Conservation (phyloP, 257 asterid species). For the Solanum etuberosum region DNA sequence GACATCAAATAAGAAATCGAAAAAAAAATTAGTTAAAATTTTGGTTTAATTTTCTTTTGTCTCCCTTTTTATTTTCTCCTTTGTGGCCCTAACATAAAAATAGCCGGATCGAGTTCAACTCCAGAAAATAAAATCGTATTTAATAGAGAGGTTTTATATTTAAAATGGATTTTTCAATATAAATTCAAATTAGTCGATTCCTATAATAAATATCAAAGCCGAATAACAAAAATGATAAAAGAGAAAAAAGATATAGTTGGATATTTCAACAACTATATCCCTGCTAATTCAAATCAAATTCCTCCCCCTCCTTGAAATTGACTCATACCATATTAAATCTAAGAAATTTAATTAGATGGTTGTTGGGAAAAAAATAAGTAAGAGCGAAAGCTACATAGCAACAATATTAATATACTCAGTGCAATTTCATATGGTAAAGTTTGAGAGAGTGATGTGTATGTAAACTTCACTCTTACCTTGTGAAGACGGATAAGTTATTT, state of each 20-base stretch:
- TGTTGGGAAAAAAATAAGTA: neutral
- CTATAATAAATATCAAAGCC: accelerated
- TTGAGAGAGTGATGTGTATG: neutral
- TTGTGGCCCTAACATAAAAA: too few relatives aligned
- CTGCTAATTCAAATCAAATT: neutral
- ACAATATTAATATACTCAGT: accelerated
- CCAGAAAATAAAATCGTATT: neutral
- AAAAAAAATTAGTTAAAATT: neutral
- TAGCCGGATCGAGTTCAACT: neutral
- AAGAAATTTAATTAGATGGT: neutral
- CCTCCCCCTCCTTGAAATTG: neutral
- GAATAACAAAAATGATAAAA: neutral
- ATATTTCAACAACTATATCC: neutral
- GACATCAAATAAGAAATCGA: accelerated
- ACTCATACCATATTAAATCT: neutral
- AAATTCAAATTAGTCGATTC: neutral
- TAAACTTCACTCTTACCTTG: neutral
- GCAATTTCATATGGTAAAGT: neutral
- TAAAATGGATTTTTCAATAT: neutral
- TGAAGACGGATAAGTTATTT: neutral
- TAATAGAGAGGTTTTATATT: neutral
- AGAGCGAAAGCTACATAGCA: neutral
- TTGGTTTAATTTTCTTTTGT: too few relatives aligned
- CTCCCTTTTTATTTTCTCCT: too few relatives aligned
- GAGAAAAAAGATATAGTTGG: neutral